phyloP scores from a whole-genome alignment of 78 protist species.

The Tieghemostelium lacteum region DNA sequence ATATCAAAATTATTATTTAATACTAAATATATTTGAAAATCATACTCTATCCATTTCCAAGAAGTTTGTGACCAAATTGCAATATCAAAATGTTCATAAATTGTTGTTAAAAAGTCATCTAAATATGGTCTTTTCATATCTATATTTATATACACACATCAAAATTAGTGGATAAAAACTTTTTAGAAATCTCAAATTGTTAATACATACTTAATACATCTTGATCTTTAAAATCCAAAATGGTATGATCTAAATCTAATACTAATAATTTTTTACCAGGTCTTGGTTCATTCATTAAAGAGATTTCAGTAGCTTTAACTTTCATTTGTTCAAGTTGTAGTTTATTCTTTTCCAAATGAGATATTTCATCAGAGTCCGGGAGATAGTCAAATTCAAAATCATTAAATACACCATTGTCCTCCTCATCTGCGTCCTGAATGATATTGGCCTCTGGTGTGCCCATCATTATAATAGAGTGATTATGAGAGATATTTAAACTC shows the following conservation, averaged over 20 bases:
- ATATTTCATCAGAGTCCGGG: constrained; percentile 72
- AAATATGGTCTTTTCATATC: constrained; percentile 79
- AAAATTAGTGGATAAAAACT: neutral
- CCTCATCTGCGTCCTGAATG: neutral
- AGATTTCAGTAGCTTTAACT: constrained; percentile 34
- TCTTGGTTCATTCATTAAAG: constrained; percentile 57
- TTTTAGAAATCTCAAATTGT: neutral
- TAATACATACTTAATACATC: constrained; percentile 49
- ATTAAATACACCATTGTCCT: constrained; percentile 25
- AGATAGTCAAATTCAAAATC: constrained; percentile 75
- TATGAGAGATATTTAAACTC: constrained; percentile 1
- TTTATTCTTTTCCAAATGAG: constrained; percentile 63
- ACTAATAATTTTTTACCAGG: constrained; percentile 66
- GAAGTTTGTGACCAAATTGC: constrained; percentile 81
- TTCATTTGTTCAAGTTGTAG: neutral
- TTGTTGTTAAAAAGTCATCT: constrained; percentile 42
- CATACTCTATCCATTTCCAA: constrained; percentile 83
- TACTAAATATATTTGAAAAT: no score
- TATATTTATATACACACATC: neutral
- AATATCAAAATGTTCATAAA: constrained; percentile 73
- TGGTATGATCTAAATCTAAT: constrained; percentile 73
- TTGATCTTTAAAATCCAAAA: constrained; percentile 77
- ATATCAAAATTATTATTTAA: no score
- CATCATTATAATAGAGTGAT: constrained; percentile 66
- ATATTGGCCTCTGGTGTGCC: constrained; percentile 72